Evolutionary conservation across 306 rosid species (phyloP).

Genomic region (Rosa persica): DNA sequence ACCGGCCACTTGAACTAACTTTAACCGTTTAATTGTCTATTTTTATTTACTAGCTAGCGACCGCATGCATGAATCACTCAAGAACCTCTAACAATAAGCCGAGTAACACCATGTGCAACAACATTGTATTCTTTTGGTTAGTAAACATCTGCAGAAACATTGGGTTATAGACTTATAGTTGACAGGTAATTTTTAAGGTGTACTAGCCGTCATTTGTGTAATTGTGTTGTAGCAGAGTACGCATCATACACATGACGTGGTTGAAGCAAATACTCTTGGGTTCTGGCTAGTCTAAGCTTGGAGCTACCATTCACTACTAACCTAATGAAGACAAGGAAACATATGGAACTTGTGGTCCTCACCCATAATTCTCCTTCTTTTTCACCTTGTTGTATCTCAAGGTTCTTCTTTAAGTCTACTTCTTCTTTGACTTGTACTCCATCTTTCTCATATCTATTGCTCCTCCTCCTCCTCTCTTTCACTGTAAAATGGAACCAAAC

Average conservation of each 20-base stretch:
- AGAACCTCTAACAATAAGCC: background rate
- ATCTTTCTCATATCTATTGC: background rate
- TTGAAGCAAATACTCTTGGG: conserved; percentile 12
- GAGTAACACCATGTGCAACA: background rate
- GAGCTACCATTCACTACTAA: conserved; percentile 30
- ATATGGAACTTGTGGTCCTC: conserved; percentile 59
- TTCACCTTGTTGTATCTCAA: conserved; percentile 24
- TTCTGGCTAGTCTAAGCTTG: conserved; percentile 7
- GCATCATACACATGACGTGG: conserved; percentile 11
- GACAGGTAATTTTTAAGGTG: background rate
- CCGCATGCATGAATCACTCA: background rate
- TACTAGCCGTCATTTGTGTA: background rate
- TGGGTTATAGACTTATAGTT: background rate
- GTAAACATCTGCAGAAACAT: background rate
- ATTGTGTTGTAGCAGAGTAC: background rate
- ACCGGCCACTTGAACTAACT: background rate
- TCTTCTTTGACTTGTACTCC: conserved; percentile 30
- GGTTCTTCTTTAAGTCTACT: conserved; percentile 9
- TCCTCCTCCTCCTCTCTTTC: background rate
- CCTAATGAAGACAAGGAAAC: conserved; percentile 29
- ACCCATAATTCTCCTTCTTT: conserved; percentile 14
- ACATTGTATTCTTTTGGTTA: background rate
- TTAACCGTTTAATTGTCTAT: background rate
- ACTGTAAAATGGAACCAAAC: conserved; percentile 48
- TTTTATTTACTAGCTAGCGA: background rate